These are phyloP conservation scores for Evansstolkia leycettana DNA, from an alignment of 495 filamentous ascomycete genomes.

Conservation along the genomic window DNA sequence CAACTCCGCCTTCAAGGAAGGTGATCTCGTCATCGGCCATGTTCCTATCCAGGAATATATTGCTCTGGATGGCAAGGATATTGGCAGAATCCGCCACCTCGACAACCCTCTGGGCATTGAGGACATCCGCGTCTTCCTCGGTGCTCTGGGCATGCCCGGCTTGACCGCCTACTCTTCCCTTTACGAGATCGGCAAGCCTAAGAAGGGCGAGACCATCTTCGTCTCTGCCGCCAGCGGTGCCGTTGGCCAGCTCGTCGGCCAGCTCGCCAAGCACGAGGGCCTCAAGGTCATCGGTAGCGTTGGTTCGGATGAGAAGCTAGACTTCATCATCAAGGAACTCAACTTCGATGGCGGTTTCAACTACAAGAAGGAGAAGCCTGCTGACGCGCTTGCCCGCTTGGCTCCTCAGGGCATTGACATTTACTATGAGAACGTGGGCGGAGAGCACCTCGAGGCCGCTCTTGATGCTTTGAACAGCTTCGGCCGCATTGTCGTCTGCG, in stretches of 20 bases:
- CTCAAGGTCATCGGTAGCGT: slow-evolving; percentile 71
- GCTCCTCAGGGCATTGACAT: slow-evolving; percentile 83
- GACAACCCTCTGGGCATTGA: slow-evolving; percentile 34
- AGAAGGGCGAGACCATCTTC: slow-evolving; percentile 83
- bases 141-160: slow-evolving; percentile 78
- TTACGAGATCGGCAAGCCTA: slow-evolving; percentile 73
- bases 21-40: slow-evolving; percentile 52
- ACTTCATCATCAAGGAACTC: slow-evolving; percentile 53
- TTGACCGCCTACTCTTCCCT: slow-evolving; percentile 72
- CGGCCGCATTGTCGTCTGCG: slow-evolving; percentile 60
- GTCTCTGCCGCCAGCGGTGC: slow-evolving; percentile 73
- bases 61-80: slow-evolving; percentile 14
- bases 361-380: slow-evolving; percentile 61
- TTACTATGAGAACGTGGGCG: slow-evolving; percentile 93
- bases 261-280: slow-evolving; percentile 79
- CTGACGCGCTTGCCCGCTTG: slow-evolving; percentile 58
- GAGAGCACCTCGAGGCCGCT: slow-evolving; percentile 72
- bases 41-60: slow-evolving; percentile 53
- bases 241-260: slow-evolving; percentile 74
- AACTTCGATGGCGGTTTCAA: slow-evolving; percentile 64
- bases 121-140: slow-evolving; percentile 43
- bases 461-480: slow-evolving; percentile 54
- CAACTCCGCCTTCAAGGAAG: slow-evolving; percentile 44
- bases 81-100: slow-evolving; percentile 20
- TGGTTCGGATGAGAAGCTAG: slow-evolving; percentile 55